Evolutionary conservation across 1,284 basidiomycete genomes (phyloP).

Genomic region (Cutaneotrichosporon mucoides): DNA sequence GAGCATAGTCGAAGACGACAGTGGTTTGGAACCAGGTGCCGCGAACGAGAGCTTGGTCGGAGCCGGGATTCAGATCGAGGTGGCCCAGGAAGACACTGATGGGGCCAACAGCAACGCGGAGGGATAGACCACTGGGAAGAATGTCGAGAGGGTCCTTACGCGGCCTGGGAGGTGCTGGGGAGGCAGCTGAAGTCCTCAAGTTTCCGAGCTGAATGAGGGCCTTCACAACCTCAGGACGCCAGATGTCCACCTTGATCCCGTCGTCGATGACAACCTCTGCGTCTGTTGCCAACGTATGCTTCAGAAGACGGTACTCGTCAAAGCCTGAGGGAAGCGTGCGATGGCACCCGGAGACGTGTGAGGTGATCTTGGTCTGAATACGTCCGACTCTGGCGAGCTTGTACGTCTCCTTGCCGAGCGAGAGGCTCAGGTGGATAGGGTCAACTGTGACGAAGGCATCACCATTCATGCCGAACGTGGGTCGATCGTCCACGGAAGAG

Average conservation of each 20-base stretch:
- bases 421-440: slow-evolving; percentile 34
- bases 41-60: slow-evolving; percentile 62
- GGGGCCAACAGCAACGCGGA: slow-evolving; percentile 61
- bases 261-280: slow-evolving; percentile 59
- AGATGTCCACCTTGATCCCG: slow-evolving; percentile 62
- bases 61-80: slow-evolving; percentile 68
- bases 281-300: slow-evolving; percentile 54
- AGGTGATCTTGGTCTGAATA: slow-evolving; percentile 21
- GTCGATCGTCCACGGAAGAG: background rate
- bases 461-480: background rate
- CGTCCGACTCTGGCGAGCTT: slow-evolving; percentile 32
- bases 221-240: slow-evolving; percentile 63
- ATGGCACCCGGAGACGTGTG: slow-evolving; percentile 26
- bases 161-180: slow-evolving; percentile 5
- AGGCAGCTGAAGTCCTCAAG: slow-evolving; percentile 17
- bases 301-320: slow-evolving; percentile 27
- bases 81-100: slow-evolving; percentile 67
- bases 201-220: slow-evolving; percentile 52
- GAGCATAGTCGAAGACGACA: slow-evolving; percentile 60
- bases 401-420: slow-evolving; percentile 26
- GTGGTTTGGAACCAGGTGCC: slow-evolving; percentile 65
- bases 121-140: slow-evolving; percentile 58
- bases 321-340: slow-evolving; percentile 7
- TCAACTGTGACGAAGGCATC: slow-evolving; percentile 20
- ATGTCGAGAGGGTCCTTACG: slow-evolving; percentile 45